A percentile compares a stretch with the other conserved stretches of the same genome.
Evolutionary conservation across 1,284 basidiomycete species (phyloP).

Genomic region (Leccinum pachyderme): DNA sequence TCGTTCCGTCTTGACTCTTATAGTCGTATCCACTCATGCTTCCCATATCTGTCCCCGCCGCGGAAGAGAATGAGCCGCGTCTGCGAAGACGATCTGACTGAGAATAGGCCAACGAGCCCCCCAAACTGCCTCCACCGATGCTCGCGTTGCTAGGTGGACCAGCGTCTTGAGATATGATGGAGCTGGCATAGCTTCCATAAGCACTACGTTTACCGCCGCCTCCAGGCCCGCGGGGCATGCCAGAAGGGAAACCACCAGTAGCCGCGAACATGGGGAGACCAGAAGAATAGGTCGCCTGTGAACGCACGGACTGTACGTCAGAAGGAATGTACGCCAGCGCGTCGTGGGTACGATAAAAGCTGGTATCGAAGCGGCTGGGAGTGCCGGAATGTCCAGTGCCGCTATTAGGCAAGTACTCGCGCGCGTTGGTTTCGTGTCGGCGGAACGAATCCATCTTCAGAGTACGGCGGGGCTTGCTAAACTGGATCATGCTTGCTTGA

Average conservation of each 20-base stretch:
- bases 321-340: slow-evolving; percentile 92
- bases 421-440: slow-evolving; percentile 83
- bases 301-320: slow-evolving; percentile 90
- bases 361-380: slow-evolving; percentile 88
- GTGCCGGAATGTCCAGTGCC: slow-evolving; percentile 64
- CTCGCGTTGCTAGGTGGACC: slow-evolving; percentile 54
- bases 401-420: slow-evolving; percentile 53
- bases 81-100: slow-evolving; percentile 73
- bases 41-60: slow-evolving; percentile 72
- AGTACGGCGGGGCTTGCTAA: slow-evolving; percentile 90
- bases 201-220: slow-evolving; percentile 61
- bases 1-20: slow-evolving; percentile 80
- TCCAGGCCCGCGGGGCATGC: slow-evolving; percentile 55
- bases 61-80: slow-evolving; percentile 71
- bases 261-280: slow-evolving; percentile 83
- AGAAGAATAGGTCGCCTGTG: slow-evolving; percentile 91
- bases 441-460: slow-evolving; percentile 89
- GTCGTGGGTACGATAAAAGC: slow-evolving; percentile 95
- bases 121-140: slow-evolving; percentile 45
- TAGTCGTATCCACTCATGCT: slow-evolving; percentile 79
- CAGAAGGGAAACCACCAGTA: slow-evolving; percentile 65
- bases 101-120: slow-evolving; percentile 65
- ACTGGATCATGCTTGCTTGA: slow-evolving; percentile 98
- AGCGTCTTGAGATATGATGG: slow-evolving; percentile 87
- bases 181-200: slow-evolving; percentile 85